Evolutionary conservation across 2,329 filamentous ascomycete species (phyloP).

Genomic region (Cladophialophora chaetospira): DNA sequence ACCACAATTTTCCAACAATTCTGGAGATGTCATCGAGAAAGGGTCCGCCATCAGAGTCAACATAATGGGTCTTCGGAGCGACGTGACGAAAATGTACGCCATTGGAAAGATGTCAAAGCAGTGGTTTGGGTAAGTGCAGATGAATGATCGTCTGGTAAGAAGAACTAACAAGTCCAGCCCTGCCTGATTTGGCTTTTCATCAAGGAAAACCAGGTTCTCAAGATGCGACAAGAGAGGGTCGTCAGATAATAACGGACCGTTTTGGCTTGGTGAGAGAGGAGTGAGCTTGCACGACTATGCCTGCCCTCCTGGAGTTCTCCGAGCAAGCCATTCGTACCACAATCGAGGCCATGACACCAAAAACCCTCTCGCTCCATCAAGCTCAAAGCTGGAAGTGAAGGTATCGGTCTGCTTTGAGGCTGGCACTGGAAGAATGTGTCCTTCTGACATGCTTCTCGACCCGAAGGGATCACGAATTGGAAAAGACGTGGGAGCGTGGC

Average conservation of each 20-base stretch:
- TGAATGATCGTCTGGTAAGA: background rate
- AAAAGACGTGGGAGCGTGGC: background rate
- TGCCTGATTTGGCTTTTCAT: background rate
- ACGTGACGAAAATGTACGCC: slow-evolving; percentile 93
- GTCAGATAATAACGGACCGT: too few species aligned
- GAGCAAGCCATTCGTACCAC: background rate
- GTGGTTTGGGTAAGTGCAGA: slow-evolving; percentile 48
- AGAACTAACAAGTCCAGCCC: slow-evolving; percentile 8
- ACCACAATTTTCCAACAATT: slow-evolving; percentile 90
- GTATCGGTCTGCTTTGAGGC: too few species aligned
- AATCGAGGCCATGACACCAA: too few species aligned
- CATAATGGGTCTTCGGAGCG: slow-evolving; percentile 88
- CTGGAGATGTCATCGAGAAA: slow-evolving; percentile 90
- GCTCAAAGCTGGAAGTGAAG: too few species aligned
- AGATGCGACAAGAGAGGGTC: too few species aligned
- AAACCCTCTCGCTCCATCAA: too few species aligned
- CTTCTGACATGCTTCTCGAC: background rate
- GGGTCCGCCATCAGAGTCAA: slow-evolving; percentile 92
- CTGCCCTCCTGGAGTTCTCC: background rate
- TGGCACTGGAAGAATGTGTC: background rate
- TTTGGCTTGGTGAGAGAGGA: too few species aligned
- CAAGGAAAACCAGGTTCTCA: background rate
- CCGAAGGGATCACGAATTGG: background rate
- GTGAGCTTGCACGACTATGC: background rate
- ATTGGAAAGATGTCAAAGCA: slow-evolving; percentile 94